phyloP scores from a whole-genome alignment of 2,329 filamentous ascomycete genomes.

The Pseudogymnoascus sp. region DNA sequence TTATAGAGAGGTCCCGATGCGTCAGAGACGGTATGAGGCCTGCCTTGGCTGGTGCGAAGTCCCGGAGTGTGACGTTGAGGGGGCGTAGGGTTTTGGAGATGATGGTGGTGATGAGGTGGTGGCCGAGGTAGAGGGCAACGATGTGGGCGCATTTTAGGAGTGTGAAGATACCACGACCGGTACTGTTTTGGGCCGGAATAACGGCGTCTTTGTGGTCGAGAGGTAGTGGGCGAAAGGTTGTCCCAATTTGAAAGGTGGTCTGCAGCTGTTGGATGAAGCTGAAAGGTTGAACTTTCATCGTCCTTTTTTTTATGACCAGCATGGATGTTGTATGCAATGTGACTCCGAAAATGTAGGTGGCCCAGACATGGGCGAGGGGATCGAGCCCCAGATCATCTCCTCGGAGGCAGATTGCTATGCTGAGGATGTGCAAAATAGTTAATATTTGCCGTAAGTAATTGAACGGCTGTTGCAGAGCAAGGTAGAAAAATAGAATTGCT shows the following conservation, averaged over 20 bases:
- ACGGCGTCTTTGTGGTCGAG: neutral
- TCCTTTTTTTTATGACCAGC: neutral
- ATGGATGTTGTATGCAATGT: neutral
- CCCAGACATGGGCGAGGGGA: neutral
- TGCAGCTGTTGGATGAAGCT: neutral
- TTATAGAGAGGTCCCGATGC: neutral
- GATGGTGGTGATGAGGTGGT: neutral
- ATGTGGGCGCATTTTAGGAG: neutral
- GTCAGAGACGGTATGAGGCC: neutral
- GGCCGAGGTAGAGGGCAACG: neutral
- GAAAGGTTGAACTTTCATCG: neutral
- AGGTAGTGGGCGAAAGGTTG: neutral
- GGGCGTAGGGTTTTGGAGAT: neutral
- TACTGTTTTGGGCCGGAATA: neutral
- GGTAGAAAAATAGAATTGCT: neutral
- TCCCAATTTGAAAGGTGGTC: neutral
- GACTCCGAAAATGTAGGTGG: neutral
- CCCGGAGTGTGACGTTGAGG: neutral
- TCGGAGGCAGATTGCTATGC: neutral
- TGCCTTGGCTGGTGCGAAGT: neutral
- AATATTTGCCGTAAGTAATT: neutral
- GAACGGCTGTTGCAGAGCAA: neutral
- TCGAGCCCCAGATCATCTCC: neutral
- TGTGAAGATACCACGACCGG: neutral
- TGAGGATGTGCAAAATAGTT: neutral